These are phyloP conservation scores for Populus hybrid DNA, from an alignment of 441 rosid species.

Conservation along the genomic window DNA sequence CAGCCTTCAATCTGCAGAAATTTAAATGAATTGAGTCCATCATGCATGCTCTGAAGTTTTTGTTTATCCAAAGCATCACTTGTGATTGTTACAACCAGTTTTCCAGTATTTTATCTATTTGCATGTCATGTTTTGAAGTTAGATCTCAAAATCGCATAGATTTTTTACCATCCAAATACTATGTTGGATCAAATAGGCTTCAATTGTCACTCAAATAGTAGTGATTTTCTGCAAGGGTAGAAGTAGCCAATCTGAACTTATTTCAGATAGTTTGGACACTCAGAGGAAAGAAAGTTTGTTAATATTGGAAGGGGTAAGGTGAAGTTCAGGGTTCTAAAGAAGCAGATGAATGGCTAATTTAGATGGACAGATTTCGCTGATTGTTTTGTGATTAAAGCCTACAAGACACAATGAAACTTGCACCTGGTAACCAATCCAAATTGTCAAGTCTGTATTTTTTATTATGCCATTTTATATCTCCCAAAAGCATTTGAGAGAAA, in stretches of 20 bases:
- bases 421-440: background rate
- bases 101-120: background rate
- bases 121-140: background rate
- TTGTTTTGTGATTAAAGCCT: no score
- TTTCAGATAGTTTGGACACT: background rate
- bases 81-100: background rate
- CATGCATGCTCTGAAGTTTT: background rate
- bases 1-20: no score
- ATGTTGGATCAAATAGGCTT: background rate
- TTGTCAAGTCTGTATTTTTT: background rate
- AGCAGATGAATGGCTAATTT: background rate
- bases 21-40: background rate
- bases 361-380: no score
- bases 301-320: background rate
- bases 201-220: background rate
- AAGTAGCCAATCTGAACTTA: conserved; percentile 1
- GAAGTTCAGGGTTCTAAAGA: background rate
- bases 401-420: background rate
- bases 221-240: background rate
- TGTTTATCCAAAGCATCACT: background rate
- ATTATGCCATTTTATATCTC: background rate
- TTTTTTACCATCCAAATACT: no score
- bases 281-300: background rate
- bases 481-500: background rate
- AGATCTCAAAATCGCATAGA: no score